Base-by-base conservation (phyloP, 768 basidiomycete genomes). In the Holtermannia corniformis region DNA sequence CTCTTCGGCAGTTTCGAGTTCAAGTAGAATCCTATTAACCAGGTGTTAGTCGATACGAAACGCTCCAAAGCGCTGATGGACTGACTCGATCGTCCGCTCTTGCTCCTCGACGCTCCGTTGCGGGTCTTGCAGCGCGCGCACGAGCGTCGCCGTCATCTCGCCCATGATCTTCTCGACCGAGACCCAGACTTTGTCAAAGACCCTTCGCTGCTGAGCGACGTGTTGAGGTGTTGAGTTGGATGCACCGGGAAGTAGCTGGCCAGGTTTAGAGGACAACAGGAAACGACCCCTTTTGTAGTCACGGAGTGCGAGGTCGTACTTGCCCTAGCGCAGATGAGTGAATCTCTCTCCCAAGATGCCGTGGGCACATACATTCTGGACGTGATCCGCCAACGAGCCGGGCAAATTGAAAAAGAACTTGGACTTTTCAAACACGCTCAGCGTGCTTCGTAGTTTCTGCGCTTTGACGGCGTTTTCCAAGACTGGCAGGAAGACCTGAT, bases 371-470 rank as follows among this genome's bases (percentile, higher is more conserved):
- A 92, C 91, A 52, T 84, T 84, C 70, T 93, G 86, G 49, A 97
- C 85, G 16, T 80, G 84, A 67, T 92, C 93, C 21, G 86, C 78
- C 21, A 99, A 81, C 44, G 85, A 83, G 25, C 85, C 84, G 0
- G 95, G 93, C n/a, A 99, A 79, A 64, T 93, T 96, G 79, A 97
- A 97, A 73, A 97, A 88, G 78, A 96, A 99, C 64, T 92, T 93
- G 47, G 88, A 92, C 41, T 90, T 80, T 61, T 97, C 93, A 59
- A 99, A 96, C 19, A 97, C 88, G 27, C 88, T 85, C 4, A 97
- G 80, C 0, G 95, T 96, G 0, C 86, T 87, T 32, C 87, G 83
- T 3, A 99, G 76, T 70, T 91, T 88, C 65, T 89, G 83, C 13
- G 93, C 90, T 67, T 96, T 97, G 26, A 87, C 83, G 2, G 91